phyloP scores from a whole-genome alignment of 225 moss, liverwort and hornwort species.

The Pseudisothecium myosuroides region DNA sequence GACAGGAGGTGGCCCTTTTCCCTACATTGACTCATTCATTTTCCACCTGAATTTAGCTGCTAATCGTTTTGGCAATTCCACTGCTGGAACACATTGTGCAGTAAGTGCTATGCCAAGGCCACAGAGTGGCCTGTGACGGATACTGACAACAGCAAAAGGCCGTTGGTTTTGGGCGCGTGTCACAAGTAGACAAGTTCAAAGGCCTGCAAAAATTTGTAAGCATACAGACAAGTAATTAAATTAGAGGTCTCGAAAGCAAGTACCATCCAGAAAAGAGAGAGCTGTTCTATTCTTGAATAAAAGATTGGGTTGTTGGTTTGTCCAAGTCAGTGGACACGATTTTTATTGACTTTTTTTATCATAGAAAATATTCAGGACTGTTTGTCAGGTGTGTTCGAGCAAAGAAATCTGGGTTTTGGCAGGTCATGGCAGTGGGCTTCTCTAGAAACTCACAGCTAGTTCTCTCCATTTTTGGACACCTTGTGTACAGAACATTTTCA shows the following conservation, averaged over 20 bases:
- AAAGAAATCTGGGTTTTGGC: not conserved
- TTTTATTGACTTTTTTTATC: not conserved
- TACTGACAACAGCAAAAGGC: slow-evolving; percentile 5
- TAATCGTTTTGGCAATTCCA: slow-evolving; percentile 14
- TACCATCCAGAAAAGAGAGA: not conserved
- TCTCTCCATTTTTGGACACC: not conserved
- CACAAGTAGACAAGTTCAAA: slow-evolving; percentile 32
- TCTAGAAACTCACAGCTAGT: not conserved
- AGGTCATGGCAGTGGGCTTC: not conserved
- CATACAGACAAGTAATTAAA: slow-evolving; percentile 27
- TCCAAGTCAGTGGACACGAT: not conserved
- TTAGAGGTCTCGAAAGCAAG: slow-evolving; percentile 11
- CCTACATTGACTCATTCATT: slow-evolving; percentile 5
- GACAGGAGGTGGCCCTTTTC: not conserved
- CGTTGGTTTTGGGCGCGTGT: slow-evolving; percentile 39
- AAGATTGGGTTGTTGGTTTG: slow-evolving; percentile 23
- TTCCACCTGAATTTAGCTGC: slow-evolving; percentile 10
- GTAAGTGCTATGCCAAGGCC: not conserved
- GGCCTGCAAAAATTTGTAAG: slow-evolving; percentile 39
- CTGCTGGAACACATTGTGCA: slow-evolving; percentile 30
- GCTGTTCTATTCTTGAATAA: slow-evolving; percentile 32
- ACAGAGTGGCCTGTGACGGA: not conserved
- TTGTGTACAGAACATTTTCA: not conserved
- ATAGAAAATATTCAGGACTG: not conserved
- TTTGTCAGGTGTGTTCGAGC: not conserved